phyloP scores from a whole-genome alignment of 495 filamentous ascomycete genomes.

The Paragyromitra xinjiangensis region DNA sequence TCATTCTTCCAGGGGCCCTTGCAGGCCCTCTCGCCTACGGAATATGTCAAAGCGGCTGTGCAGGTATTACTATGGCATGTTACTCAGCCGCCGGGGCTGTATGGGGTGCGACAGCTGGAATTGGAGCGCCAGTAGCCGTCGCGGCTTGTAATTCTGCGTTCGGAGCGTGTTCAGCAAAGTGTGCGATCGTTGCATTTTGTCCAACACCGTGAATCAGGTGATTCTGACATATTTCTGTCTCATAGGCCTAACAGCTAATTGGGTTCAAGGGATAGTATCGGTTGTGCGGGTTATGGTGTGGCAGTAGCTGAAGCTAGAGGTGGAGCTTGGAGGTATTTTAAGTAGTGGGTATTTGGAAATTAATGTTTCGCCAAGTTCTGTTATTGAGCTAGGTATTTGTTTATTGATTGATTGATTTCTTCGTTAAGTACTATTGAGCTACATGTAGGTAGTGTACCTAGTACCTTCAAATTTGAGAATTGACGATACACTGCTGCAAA shows the following conservation, averaged over 20 bases:
- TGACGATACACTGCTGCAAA: too few relatives aligned
- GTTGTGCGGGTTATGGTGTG: not conserved
- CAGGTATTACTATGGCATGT: conserved; percentile 64
- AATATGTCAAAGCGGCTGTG: conserved; percentile 65
- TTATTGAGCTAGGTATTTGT: too few relatives aligned
- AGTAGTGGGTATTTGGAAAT: too few relatives aligned
- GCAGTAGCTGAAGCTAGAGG: too few relatives aligned
- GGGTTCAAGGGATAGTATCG: not conserved
- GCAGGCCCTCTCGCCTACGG: conserved; percentile 62
- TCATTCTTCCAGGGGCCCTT: conserved; percentile 19
- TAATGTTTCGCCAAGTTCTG: too few relatives aligned
- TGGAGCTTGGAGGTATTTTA: too few relatives aligned
- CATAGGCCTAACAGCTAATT: too few relatives aligned
- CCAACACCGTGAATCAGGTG: conserved; percentile 30
- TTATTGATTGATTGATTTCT: too few relatives aligned
- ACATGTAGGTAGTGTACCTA: too few relatives aligned
- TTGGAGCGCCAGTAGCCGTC: conserved; percentile 60
- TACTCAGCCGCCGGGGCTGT: conserved; percentile 64
- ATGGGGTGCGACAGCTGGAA: conserved; percentile 59
- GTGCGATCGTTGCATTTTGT: conserved; percentile 57
- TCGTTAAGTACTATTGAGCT: too few relatives aligned
- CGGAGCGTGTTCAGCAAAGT: conserved; percentile 64
- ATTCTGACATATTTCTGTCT: too few relatives aligned
- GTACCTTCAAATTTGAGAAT: too few relatives aligned
- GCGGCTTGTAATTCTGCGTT: conserved; percentile 64